Evolutionary conservation across 176 grass and related monocot species (phyloP).

Genomic region (Paspalum vaginatum): DNA sequence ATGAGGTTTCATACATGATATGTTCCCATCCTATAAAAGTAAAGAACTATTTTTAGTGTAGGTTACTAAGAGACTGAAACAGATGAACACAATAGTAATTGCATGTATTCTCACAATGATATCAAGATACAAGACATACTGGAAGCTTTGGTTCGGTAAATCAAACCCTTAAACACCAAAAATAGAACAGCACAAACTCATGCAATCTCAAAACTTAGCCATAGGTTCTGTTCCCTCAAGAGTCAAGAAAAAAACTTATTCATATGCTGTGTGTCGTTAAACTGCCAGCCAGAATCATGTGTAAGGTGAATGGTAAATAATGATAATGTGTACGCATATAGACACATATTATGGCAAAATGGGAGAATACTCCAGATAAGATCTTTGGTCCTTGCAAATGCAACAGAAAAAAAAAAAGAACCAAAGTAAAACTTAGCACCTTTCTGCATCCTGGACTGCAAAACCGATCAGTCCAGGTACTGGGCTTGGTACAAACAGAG

Average conservation of each 20-base stretch:
- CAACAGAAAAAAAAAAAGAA: neutral
- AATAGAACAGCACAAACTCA: constrained; percentile 3
- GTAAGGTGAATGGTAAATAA: too few species aligned
- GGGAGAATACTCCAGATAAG: constrained; percentile 20
- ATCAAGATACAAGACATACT: neutral
- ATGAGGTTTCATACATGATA: neutral
- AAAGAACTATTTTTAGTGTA: neutral
- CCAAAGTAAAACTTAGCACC: constrained; percentile 47
- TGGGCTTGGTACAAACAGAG: constrained; percentile 27
- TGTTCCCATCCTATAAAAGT: constrained; percentile 16
- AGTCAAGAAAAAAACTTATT: too few species aligned
- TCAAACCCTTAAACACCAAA: neutral
- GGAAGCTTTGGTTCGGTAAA: neutral
- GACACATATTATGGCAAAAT: constrained; percentile 8
- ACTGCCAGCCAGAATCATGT: neutral
- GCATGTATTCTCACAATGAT: constrained; percentile 18
- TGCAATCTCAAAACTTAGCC: neutral
- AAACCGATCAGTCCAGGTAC: constrained; percentile 51
- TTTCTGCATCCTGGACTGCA: constrained; percentile 82
- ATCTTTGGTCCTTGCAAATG: neutral
- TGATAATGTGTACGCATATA: neutral
- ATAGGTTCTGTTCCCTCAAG: neutral
- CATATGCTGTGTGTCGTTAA: constrained; percentile 3
- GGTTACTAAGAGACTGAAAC: constrained; percentile 15
- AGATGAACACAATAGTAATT: neutral